A percentile compares a stretch with the other conserved stretches of the same genome.
These are phyloP conservation scores for Cyberlindnera petersonii DNA, from an alignment of 805 yeast genomes.

Conservation along the genomic window DNA sequence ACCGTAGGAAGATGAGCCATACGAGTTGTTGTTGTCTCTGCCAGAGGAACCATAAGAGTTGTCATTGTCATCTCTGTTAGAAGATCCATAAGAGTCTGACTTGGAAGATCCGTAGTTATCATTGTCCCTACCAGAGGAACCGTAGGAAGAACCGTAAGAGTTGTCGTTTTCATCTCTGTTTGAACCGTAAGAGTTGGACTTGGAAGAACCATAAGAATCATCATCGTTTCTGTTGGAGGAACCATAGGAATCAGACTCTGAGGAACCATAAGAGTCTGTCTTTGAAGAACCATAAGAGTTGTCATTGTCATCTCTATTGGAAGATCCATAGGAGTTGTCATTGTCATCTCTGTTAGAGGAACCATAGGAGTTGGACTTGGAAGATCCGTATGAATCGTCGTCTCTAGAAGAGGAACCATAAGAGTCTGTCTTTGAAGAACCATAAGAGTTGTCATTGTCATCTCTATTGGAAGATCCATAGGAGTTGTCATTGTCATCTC, in stretches of 20 bases:
- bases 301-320: background rate
- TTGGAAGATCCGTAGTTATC: background rate
- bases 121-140: background rate
- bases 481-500: slow-evolving; percentile 2
- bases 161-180: background rate
- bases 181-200: slow-evolving; percentile 1
- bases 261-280: background rate
- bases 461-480: slow-evolving; percentile 6
- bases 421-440: slow-evolving; percentile 5
- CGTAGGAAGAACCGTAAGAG: slow-evolving; percentile 5
- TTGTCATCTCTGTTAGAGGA: slow-evolving; percentile 3
- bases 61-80: background rate
- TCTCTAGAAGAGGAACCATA: slow-evolving; percentile 4
- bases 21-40: background rate
- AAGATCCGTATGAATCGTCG: slow-evolving; percentile 8
- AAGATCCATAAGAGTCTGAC: background rate
- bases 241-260: slow-evolving; percentile 6
- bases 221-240: slow-evolving; percentile 1
- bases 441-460: slow-evolving; percentile 4
- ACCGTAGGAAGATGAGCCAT: slow-evolving; percentile 4
- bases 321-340: slow-evolving; percentile 4
- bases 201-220: slow-evolving; percentile 4
- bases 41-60: slow-evolving; percentile 3
- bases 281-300: slow-evolving; percentile 4
- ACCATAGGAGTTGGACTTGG: background rate